Evolutionary conservation across 1,139 yeast genomes (phyloP).

Genomic region (Geotrichum siamense): DNA sequence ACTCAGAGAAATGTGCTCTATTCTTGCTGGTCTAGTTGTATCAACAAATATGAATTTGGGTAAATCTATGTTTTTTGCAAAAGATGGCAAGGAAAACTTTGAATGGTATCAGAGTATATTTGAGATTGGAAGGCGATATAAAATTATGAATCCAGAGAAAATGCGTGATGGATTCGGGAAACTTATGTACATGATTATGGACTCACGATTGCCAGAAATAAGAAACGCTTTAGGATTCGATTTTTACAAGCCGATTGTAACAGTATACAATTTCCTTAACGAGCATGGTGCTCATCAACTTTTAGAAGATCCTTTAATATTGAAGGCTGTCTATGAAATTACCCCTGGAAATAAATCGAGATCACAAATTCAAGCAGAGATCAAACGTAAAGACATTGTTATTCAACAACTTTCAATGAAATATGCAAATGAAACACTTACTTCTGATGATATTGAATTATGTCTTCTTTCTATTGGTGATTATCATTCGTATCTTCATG

Average conservation of each 20-base stretch:
- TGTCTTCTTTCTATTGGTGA: slow-evolving; percentile 68
- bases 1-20: slow-evolving; percentile 64
- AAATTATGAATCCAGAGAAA: slow-evolving; percentile 71
- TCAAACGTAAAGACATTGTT: slow-evolving; percentile 54
- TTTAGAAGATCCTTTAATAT: slow-evolving; percentile 48
- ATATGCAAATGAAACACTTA: slow-evolving; percentile 29
- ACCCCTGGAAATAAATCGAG: slow-evolving; percentile 51
- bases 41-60: slow-evolving; percentile 66
- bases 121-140: slow-evolving; percentile 70
- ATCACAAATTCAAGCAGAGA: slow-evolving; percentile 46
- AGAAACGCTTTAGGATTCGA: slow-evolving; percentile 63
- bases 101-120: slow-evolving; percentile 61
- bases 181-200: slow-evolving; percentile 74
- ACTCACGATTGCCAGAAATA: slow-evolving; percentile 62
- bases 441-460: slow-evolving; percentile 52
- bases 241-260: slow-evolving; percentile 57
- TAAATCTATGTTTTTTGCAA: slow-evolving; percentile 41
- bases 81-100: slow-evolving; percentile 38
- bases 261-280: slow-evolving; percentile 47
- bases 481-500: slow-evolving; percentile 60
- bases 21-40: slow-evolving; percentile 63
- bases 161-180: slow-evolving; percentile 72
- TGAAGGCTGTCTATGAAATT: slow-evolving; percentile 60
- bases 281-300: slow-evolving; percentile 32
- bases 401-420: slow-evolving; percentile 49